These are phyloP conservation scores for Gynostemma pentaphyllum DNA, from an alignment of 306 rosid species.

Conservation along the genomic window DNA sequence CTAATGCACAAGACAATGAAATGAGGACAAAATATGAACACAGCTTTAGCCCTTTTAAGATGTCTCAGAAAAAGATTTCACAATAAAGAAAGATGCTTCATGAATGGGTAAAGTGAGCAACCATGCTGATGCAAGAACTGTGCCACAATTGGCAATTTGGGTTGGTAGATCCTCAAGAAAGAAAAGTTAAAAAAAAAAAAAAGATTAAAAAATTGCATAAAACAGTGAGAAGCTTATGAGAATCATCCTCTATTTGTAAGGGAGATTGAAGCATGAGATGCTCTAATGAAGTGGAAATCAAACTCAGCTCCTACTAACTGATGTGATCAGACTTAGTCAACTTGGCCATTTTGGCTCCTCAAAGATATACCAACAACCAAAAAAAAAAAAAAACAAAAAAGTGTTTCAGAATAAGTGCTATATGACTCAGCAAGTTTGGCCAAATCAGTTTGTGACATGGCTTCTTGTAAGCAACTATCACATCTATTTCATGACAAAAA, in stretches of 20 bases:
- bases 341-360: constrained; percentile 39
- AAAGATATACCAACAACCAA: constrained; percentile 9
- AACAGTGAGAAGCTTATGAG: neutral
- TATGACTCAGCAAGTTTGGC: constrained; percentile 35
- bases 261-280: constrained; percentile 36
- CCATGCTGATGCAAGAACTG: constrained; percentile 13
- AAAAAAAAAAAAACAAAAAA: neutral
- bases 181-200: neutral
- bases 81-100: constrained; percentile 20
- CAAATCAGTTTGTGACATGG: constrained; percentile 35
- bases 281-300: constrained; percentile 63
- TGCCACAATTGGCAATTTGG: constrained; percentile 19
- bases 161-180: constrained; percentile 7
- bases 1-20: neutral
- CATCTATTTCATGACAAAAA: constrained; percentile 2
- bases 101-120: constrained; percentile 9
- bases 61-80: constrained; percentile 3
- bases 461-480: constrained; percentile 11
- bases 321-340: constrained; percentile 40
- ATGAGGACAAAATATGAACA: constrained; percentile 7
- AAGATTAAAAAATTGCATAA: neutral
- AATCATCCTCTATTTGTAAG: neutral
- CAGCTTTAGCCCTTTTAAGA: constrained; percentile 1
- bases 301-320: constrained; percentile 61
- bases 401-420: constrained; percentile 26